phyloP scores from a whole-genome alignment of 495 filamentous ascomycete species.

The Penicillium arizonense region DNA sequence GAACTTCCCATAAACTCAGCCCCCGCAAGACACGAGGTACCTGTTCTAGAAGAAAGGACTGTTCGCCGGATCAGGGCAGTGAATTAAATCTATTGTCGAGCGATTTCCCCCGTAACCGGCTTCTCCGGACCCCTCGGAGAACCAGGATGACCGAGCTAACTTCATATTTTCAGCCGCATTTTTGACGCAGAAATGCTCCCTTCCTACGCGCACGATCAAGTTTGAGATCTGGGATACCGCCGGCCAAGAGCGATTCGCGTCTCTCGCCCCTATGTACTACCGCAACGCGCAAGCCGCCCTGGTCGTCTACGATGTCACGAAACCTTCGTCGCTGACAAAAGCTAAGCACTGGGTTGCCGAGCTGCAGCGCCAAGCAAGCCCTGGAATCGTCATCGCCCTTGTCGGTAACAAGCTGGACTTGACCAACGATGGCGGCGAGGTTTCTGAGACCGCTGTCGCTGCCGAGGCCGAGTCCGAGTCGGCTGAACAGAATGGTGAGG shows the following conservation, averaged over 20 bases:
- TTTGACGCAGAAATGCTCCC: slow-evolving; percentile 96
- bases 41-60: not conserved
- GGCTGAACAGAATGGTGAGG: slow-evolving; percentile 32
- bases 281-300: slow-evolving; percentile 98
- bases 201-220: slow-evolving; percentile 95
- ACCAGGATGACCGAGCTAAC: slow-evolving; percentile 25
- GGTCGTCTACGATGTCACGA: slow-evolving; percentile 98
- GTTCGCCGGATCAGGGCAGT: not conserved
- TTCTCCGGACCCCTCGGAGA: not conserved
- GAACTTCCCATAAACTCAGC: slow-evolving; percentile 21
- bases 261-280: slow-evolving; percentile 98
- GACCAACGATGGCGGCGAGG: slow-evolving; percentile 53
- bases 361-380: slow-evolving; percentile 93
- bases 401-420: slow-evolving; percentile 98
- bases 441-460: slow-evolving; percentile 29
- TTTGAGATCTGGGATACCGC: slow-evolving; percentile 99
- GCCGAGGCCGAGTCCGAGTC: slow-evolving; percentile 26
- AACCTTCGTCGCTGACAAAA: slow-evolving; percentile 91
- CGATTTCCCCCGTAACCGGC: not conserved
- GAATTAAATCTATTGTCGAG: not conserved
- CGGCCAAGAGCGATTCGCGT: slow-evolving; percentile 96
- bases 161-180: slow-evolving; percentile 72
- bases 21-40: slow-evolving; percentile 4
- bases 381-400: slow-evolving; percentile 95
- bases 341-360: slow-evolving; percentile 99